Conservation (phyloP, 495 filamentous ascomycete species). For the Podospora didyma region DNA sequence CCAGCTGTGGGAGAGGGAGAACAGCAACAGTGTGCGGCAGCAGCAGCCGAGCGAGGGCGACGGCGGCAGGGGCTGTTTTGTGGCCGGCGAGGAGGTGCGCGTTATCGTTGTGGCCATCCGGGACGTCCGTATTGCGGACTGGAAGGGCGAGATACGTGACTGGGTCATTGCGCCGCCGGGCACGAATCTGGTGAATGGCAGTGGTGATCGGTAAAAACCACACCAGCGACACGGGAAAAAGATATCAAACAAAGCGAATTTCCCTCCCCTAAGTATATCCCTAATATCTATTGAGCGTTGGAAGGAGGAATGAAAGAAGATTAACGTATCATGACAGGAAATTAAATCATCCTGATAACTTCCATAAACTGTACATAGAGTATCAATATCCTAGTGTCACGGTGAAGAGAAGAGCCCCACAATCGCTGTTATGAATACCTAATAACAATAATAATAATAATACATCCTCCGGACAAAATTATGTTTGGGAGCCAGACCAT, state of each 20-base stretch:
- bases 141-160: constrained; percentile 74
- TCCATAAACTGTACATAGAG: too few relatives aligned
- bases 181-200: neutral
- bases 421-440: neutral
- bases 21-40: constrained; percentile 5
- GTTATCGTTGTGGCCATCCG: constrained; percentile 71
- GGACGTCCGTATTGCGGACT: constrained; percentile 74
- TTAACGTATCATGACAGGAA: too few relatives aligned
- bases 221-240: too few relatives aligned
- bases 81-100: constrained; percentile 64
- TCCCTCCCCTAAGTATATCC: too few relatives aligned
- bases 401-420: too few relatives aligned
- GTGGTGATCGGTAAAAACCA: too few relatives aligned
- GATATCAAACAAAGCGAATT: too few relatives aligned
- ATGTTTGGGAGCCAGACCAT: too few relatives aligned
- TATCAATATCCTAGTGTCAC: too few relatives aligned
- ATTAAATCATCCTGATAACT: too few relatives aligned
- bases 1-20: constrained; percentile 30
- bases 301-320: too few relatives aligned
- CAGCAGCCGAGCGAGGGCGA: constrained; percentile 32
- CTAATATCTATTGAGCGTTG: too few relatives aligned
- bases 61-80: constrained; percentile 54
- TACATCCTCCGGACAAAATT: neutral
- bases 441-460: neutral
- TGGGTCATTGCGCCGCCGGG: constrained; percentile 56